Conservation (phyloP, 306 rosid species). For the Castanea sativa region DNA sequence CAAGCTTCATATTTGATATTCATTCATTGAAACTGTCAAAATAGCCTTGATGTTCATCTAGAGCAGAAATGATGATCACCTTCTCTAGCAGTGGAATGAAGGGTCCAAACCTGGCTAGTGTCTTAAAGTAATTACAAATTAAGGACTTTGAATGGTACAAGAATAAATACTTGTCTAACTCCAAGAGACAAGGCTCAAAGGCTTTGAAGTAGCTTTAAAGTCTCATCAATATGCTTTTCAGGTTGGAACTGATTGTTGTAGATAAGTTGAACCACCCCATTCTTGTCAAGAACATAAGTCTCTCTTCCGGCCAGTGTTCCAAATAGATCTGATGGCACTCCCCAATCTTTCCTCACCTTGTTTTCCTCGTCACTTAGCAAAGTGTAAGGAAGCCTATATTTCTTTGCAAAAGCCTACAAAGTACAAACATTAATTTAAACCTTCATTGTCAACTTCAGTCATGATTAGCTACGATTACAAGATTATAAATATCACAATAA, state of each 20-base stretch:
- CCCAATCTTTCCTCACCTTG: conserved; percentile 96
- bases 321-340: conserved; percentile 83
- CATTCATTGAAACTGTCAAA: neutral
- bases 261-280: conserved; percentile 85
- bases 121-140: conserved; percentile 19
- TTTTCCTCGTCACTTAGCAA: conserved; percentile 85
- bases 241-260: conserved; percentile 99
- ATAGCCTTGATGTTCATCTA: neutral
- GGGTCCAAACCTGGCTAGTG: conserved; percentile 26
- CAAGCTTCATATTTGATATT: neutral
- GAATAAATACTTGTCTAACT: conserved; percentile 17
- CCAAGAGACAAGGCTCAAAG: conserved; percentile 33
- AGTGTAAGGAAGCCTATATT: conserved; percentile 83
- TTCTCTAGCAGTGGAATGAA: conserved; percentile 10
- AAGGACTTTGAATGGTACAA: conserved; percentile 7
- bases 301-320: conserved; percentile 95
- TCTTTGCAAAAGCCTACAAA: conserved; percentile 82
- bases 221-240: conserved; percentile 92
- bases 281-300: conserved; percentile 93
- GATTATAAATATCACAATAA: neutral
- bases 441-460: conserved; percentile 16
- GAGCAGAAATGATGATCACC: conserved; percentile 17
- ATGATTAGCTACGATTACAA: neutral
- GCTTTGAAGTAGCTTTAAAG: conserved; percentile 80
- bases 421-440: conserved; percentile 33